phyloP scores from a whole-genome alignment of 345 rosid species.

The Corchorus olitorius region DNA sequence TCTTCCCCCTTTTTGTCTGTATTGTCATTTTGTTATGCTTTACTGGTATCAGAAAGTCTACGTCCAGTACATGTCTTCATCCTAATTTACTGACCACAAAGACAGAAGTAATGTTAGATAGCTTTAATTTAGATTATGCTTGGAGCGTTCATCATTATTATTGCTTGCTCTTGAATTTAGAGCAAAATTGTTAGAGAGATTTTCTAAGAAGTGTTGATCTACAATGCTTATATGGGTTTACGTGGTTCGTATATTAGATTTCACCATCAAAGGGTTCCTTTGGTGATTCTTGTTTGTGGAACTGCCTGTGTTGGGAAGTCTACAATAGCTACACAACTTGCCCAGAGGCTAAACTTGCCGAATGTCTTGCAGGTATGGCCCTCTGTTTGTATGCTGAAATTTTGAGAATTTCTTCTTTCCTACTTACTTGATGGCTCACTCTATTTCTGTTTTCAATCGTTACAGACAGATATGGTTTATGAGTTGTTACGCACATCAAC shows the following conservation, averaged over 20 bases:
- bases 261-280: constrained; percentile 97
- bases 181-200: not conserved
- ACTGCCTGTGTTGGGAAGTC: constrained; percentile 99
- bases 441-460: constrained; percentile 19
- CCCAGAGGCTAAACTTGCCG: constrained; percentile 95
- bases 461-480: constrained; percentile 90
- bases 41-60: not conserved
- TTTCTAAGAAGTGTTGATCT: constrained; percentile 2
- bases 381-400: constrained; percentile 6
- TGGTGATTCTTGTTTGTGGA: constrained; percentile 98
- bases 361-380: constrained; percentile 86
- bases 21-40: not conserved
- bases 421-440: not conserved
- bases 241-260: constrained; percentile 50
- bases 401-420: constrained; percentile 4
- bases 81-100: constrained; percentile 9
- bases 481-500: constrained; percentile 88
- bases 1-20: not conserved
- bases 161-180: not conserved
- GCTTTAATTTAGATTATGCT: constrained; percentile 7
- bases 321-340: constrained; percentile 96
- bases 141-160: not conserved
- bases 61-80: not conserved
- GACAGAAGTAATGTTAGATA: not conserved
- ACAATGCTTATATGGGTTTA: constrained; percentile 9